Evolutionary conservation across 345 rosid genomes (phyloP).

Genomic region (Turnera subulata): DNA sequence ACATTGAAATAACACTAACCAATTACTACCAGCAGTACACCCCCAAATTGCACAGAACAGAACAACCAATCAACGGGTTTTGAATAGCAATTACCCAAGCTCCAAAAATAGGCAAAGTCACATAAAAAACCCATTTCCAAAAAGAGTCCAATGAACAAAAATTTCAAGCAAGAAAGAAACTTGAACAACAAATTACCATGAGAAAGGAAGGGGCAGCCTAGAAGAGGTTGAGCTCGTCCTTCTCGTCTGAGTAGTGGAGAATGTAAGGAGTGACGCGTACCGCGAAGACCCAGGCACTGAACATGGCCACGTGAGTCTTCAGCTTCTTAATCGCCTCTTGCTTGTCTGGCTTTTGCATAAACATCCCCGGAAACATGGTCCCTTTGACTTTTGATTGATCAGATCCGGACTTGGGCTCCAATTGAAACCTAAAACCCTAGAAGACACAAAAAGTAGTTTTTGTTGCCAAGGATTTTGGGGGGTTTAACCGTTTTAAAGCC

Average conservation of each 20-base stretch:
- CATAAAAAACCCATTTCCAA: too few species aligned
- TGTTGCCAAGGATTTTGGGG: not conserved
- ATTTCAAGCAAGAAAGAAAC: too few species aligned
- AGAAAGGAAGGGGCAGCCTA: constrained; percentile 19
- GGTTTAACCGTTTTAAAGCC: not conserved
- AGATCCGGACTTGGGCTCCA: not conserved
- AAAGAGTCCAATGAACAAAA: too few species aligned
- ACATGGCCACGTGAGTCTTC: constrained; percentile 43
- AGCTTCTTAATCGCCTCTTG: constrained; percentile 9
- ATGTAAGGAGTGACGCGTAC: constrained; percentile 66
- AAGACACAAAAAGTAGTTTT: not conserved
- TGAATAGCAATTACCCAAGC: too few species aligned
- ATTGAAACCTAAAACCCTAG: not conserved
- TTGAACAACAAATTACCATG: too few species aligned
- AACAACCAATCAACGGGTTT: too few species aligned
- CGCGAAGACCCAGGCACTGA: constrained; percentile 57
- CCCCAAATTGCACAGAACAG: too few species aligned
- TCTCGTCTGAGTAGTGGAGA: constrained; percentile 47
- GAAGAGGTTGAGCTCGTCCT: constrained; percentile 68
- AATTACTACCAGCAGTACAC: too few species aligned
- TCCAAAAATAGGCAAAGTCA: too few species aligned
- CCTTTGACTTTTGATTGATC: not conserved
- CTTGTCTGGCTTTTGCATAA: constrained; percentile 78
- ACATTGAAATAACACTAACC: too few species aligned
- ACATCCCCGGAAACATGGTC: constrained; percentile 94